These are phyloP conservation scores for Rostrohypoxylon terebratum DNA, from an alignment of 495 filamentous ascomycete species.

Conservation along the genomic window DNA sequence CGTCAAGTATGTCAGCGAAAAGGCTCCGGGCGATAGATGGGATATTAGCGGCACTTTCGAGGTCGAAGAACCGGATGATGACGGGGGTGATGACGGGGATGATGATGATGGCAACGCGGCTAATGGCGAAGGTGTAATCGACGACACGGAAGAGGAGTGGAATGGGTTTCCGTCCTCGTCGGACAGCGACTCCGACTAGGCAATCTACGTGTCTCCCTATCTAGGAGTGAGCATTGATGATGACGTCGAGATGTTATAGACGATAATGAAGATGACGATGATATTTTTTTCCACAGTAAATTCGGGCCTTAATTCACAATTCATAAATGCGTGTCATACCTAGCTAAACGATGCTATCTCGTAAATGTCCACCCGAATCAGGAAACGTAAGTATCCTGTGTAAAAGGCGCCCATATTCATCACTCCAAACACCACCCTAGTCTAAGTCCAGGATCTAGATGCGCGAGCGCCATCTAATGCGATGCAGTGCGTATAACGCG, in stretches of 20 bases:
- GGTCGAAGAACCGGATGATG: slow-evolving; percentile 61
- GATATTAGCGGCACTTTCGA: slow-evolving; percentile 80
- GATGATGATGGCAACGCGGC: slow-evolving; percentile 47
- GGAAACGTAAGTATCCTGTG: not conserved
- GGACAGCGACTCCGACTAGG: slow-evolving; percentile 59
- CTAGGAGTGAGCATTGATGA: not conserved
- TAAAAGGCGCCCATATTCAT: slow-evolving; percentile 22
- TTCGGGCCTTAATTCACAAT: not conserved
- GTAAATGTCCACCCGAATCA: not conserved
- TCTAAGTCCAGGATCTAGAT: slow-evolving; percentile 16
- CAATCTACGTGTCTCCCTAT: not conserved
- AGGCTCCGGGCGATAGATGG: slow-evolving; percentile 90
- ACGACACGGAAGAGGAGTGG: slow-evolving; percentile 62
- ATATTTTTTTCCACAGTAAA: not conserved
- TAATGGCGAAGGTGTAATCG: slow-evolving; percentile 47
- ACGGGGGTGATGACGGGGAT: slow-evolving; percentile 53
- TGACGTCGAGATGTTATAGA: not conserved
- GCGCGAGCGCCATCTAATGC: slow-evolving; percentile 28
- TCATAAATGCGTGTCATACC: not conserved
- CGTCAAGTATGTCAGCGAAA: slow-evolving; percentile 92
- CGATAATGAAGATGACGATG: slow-evolving; percentile 35
- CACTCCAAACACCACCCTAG: not conserved
- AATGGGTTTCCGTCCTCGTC: slow-evolving; percentile 58
- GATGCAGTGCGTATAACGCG: slow-evolving; percentile 11
- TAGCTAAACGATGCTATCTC: not conserved